Base-by-base conservation (phyloP, 148 eudicot genomes). In the Camellia granthamiana region DNA sequence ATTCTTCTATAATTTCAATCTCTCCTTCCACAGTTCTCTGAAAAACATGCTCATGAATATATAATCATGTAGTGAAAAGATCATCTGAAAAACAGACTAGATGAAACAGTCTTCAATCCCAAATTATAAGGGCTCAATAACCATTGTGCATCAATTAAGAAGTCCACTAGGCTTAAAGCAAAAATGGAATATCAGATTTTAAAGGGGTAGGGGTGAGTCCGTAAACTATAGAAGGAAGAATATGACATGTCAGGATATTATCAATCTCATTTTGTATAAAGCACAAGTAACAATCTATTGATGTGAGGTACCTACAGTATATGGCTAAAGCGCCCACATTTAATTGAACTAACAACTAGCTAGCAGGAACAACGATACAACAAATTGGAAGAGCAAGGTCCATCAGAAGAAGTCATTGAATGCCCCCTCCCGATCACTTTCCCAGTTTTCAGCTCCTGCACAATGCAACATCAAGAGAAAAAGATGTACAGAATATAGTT, bases 361-460 rank as follows among this genome's bases (percentile, higher is more conserved):
- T 83, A 83, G 63, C 72, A 77, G 58, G 76, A 73, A 80, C 59
- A n/a, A n/a, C n/a, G n/a, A n/a, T n/a, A n/a, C n/a, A n/a, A n/a
- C n/a, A n/a, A n/a, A n/a, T n/a, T n/a, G n/a, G n/a, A n/a, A n/a
- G n/a, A n/a, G n/a, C n/a, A n/a, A n/a, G n/a, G n/a, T n/a, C n/a
- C n/a, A n/a, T n/a, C n/a, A n/a, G n/a, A n/a, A n/a, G n/a, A n/a
- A n/a, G n/a, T n/a, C n/a, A n/a, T n/a, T n/a, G n/a, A n/a, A n/a
- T 81, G 92, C 92, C 92, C 97, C 97, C 94, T 96, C 99, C 92
- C 82, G 90, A 78, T 91, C 99, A 88, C 91, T 87, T 88, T 92
- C 95, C 92, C 97, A 90, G 86, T 89, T 91, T 83, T 83, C 88
- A 84, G 90, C 84, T 89, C 94, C 99, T 95, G 98, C 97, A 91